A percentile compares a stretch with the other conserved stretches of the same genome.
These are phyloP conservation scores for Ophiostoma ulmi DNA, from an alignment of 2,329 filamentous ascomycete species.

Conservation along the genomic window DNA sequence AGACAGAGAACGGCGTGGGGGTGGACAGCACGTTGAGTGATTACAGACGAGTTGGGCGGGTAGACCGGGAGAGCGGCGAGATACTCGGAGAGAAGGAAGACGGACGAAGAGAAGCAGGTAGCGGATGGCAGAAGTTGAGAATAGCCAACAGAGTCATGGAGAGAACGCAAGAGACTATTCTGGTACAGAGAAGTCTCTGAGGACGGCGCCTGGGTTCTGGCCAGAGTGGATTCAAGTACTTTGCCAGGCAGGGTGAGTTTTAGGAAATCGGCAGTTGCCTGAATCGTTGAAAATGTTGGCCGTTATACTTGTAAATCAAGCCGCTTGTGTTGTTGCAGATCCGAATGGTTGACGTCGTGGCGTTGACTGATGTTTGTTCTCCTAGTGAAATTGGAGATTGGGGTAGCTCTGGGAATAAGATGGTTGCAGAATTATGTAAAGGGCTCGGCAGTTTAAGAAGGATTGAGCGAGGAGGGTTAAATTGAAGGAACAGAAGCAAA, in stretches of 20 bases:
- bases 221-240: too few species aligned
- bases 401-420: slow-evolving; percentile 18
- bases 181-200: not conserved
- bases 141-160: not conserved
- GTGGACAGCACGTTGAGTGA: not conserved
- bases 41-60: not conserved
- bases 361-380: not conserved
- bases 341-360: not conserved
- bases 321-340: not conserved
- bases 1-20: not conserved
- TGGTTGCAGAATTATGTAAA: slow-evolving; percentile 8
- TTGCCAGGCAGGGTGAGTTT: too few species aligned
- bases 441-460: not conserved
- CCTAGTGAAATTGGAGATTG: slow-evolving; percentile 18
- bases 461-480: not conserved
- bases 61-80: not conserved
- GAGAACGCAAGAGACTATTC: not conserved
- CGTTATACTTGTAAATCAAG: not conserved
- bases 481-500: not conserved
- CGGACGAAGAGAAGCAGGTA: not conserved
- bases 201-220: not conserved
- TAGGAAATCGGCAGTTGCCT: too few species aligned
- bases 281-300: not conserved
- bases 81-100: not conserved
- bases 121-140: not conserved